These are phyloP conservation scores for Phialemonium atrogriseum DNA, from an alignment of 2,329 filamentous ascomycete species.

Conservation along the genomic window DNA sequence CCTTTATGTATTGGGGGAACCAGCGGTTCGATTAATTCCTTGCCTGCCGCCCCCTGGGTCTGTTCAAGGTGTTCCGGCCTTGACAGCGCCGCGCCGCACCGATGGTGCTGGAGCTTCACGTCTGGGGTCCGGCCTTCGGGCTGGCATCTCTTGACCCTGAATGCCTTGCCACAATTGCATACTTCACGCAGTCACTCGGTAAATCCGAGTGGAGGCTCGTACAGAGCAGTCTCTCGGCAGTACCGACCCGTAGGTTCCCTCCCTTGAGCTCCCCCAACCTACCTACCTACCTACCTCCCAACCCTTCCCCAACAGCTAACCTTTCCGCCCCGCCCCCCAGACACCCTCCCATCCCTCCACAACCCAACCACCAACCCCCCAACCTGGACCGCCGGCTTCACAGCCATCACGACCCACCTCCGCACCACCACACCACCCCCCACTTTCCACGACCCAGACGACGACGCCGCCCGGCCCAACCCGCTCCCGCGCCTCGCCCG, in stretches of 20 bases:
- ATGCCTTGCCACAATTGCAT: slow-evolving; percentile 76
- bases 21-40: no score
- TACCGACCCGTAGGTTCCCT: slow-evolving; percentile 55
- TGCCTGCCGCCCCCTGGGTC: no score
- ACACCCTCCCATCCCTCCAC: slow-evolving; percentile 45
- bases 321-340: no score
- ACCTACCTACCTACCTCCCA: slow-evolving; percentile 1
- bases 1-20: no score
- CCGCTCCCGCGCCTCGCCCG: slow-evolving; percentile 27
- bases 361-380: slow-evolving; percentile 37
- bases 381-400: slow-evolving; percentile 53
- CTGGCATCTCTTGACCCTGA: slow-evolving; percentile 87
- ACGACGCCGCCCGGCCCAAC: no score
- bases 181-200: slow-evolving; percentile 57
- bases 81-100: not conserved
- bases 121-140: slow-evolving; percentile 84
- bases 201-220: slow-evolving; percentile 58
- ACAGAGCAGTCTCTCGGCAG: slow-evolving; percentile 61
- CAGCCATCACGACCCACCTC: slow-evolving; percentile 52
- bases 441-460: slow-evolving; percentile 27
- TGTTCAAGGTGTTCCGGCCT: not conserved
- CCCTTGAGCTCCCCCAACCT: slow-evolving; percentile 5
- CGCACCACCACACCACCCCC: slow-evolving; percentile 15
- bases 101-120: slow-evolving; percentile 61
- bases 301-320: slow-evolving; percentile 25